Evolutionary conservation across 2,329 filamentous ascomycete genomes (phyloP), one percentile per base, ranked within the genome.

Genomic region (Fusarium sp.): DNA sequence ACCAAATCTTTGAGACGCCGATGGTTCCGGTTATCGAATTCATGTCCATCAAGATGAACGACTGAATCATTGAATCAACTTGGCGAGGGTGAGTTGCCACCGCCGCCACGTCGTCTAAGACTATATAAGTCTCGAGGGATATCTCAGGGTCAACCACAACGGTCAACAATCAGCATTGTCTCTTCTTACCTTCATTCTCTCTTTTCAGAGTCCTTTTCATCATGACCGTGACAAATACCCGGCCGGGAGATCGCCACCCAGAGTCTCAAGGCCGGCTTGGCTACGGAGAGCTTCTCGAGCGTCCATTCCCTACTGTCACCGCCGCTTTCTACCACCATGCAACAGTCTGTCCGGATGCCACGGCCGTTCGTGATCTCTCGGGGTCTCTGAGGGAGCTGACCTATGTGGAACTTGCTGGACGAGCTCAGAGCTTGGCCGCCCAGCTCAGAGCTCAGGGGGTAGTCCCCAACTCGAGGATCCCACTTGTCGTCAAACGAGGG

Each of bases 401-500:
- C 5, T 86, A 86, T 70, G 68, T 71, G 4, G 79, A 83, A 58
- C 81, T 86, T 51, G 81, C 83, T 34, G 72, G 61, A 36, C 76
- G 78, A 25, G 80, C 80, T 44, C 84, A 84, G 70, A 72, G 75
- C 16, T 77, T 86, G 10, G 80, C 83, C 40, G 74, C 77, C 56
- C 71, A 78, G 18, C 79, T 86, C 13, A 77, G 68, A 46, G 58
- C 46, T 58, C 74, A 74, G 13, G 84, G 83, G 31, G 77, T 85
- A 23, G 68, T 73, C 34, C 81, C 82, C 23, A 77, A 79, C 6
- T 82, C 86, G 68, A 79, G 83, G 36, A 80, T 88, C 6, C 84
- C 84, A n/a, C 79, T 88, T 25, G 81, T 88, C n/a, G 83, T 84
- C 61, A 84, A 83, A 63, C 81, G 86, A 13, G 83, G 85, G 38